phyloP scores from a whole-genome alignment of 106 monocot genomes.

The Agapanthus africanus region DNA sequence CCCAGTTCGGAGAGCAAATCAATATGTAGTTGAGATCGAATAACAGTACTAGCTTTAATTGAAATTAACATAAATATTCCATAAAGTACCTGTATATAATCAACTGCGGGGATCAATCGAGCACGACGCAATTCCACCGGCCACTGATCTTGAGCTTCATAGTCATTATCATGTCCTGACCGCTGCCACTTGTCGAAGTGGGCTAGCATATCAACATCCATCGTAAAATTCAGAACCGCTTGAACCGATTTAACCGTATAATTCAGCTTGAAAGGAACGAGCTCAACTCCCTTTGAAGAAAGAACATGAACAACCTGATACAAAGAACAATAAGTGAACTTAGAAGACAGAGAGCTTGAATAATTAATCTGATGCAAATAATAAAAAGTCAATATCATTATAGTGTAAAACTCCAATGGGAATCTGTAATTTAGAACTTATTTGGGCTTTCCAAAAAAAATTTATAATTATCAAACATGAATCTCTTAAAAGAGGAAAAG shows the following conservation, averaged over 20 bases:
- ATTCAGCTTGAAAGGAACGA: slow-evolving; percentile 77
- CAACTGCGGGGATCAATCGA: slow-evolving; percentile 76
- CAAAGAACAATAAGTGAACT: not conserved
- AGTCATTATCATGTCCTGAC: slow-evolving; percentile 43
- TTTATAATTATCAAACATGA: too few species aligned
- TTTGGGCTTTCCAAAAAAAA: too few species aligned
- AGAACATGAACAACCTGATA: slow-evolving; percentile 67
- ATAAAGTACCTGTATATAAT: slow-evolving; percentile 73
- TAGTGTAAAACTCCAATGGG: too few species aligned
- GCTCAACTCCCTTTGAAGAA: slow-evolving; percentile 60
- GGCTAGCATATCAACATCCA: slow-evolving; percentile 88
- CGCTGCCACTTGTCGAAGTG: slow-evolving; percentile 95
- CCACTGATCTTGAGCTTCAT: slow-evolving; percentile 97
- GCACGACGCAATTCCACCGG: slow-evolving; percentile 91
- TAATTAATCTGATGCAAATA: too few species aligned
- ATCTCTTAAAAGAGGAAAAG: too few species aligned
- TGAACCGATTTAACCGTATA: slow-evolving; percentile 71
- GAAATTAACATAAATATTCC: not conserved
- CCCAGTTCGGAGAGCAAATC: too few species aligned
- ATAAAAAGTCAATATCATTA: too few species aligned
- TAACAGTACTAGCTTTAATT: not conserved
- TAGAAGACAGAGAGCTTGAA: too few species aligned
- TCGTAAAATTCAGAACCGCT: slow-evolving; percentile 81
- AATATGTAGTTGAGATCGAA: not conserved
- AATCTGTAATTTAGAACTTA: too few species aligned